A percentile compares a stretch with the other conserved stretches of the same genome.
Evolutionary conservation across 768 basidiomycete species (phyloP).

Genomic region (Boletus subcaerulescens): DNA sequence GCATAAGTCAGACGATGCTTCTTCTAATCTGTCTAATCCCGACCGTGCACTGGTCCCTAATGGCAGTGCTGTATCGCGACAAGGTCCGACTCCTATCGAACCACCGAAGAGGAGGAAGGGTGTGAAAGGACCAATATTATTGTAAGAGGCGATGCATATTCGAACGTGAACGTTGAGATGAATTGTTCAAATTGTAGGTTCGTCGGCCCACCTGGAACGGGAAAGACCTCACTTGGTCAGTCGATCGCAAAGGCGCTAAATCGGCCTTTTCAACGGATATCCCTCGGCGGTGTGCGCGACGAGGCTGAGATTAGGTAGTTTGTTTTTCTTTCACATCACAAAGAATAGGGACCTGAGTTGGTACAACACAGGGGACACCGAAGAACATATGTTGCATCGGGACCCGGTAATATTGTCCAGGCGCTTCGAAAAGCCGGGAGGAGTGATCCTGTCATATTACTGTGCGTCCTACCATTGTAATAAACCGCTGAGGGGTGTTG

Average conservation of each 20-base stretch:
- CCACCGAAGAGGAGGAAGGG: slow-evolving; percentile 33
- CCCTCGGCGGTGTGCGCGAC: slow-evolving; percentile 88
- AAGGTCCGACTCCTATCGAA: slow-evolving; percentile 4
- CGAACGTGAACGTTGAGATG: neutral
- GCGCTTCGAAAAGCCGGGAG: slow-evolving; percentile 82
- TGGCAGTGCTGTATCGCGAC: slow-evolving; percentile 12
- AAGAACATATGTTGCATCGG: slow-evolving; percentile 90
- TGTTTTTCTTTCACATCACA: slow-evolving; percentile 4
- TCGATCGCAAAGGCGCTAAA: slow-evolving; percentile 81
- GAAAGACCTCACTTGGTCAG: slow-evolving; percentile 89
- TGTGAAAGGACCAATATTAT: slow-evolving; percentile 70
- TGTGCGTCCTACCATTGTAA: slow-evolving; percentile 36
- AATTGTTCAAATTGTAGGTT: slow-evolving; percentile 44
- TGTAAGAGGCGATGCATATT: slow-evolving; percentile 38
- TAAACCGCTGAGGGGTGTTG: neutral
- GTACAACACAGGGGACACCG: slow-evolving; percentile 46
- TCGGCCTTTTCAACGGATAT: slow-evolving; percentile 88
- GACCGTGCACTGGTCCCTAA: slow-evolving; percentile 24
- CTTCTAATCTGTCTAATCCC: slow-evolving; percentile 17
- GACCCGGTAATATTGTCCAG: slow-evolving; percentile 82
- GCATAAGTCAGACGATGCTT: slow-evolving; percentile 19
- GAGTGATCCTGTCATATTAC: slow-evolving; percentile 73
- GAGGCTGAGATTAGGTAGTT: slow-evolving; percentile 72
- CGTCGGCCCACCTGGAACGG: slow-evolving; percentile 88
- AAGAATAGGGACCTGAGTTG: slow-evolving; percentile 2